Evolutionary conservation across 2,329 filamentous ascomycete species (phyloP).

Genomic region (Phaeophleospora eucalypticola): DNA sequence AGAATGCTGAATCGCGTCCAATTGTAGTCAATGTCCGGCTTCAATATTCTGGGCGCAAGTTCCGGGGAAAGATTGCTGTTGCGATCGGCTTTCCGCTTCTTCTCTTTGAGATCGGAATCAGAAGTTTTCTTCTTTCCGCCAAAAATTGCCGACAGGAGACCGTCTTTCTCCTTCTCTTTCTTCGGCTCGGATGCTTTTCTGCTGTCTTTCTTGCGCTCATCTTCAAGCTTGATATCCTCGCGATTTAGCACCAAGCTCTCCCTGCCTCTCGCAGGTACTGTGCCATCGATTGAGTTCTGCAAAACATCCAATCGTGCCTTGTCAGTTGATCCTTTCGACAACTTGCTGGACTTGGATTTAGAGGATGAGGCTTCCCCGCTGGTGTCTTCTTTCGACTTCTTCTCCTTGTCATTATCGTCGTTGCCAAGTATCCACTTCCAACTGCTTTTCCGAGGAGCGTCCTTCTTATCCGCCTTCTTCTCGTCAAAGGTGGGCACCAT

Average conservation of each 20-base stretch:
- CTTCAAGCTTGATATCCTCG: conserved; percentile 68
- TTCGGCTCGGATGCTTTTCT: conserved; percentile 67
- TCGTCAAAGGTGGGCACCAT: conserved; percentile 74
- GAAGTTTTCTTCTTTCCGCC: conserved; percentile 67
- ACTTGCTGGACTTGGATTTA: conserved; percentile 46
- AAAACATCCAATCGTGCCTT: conserved; percentile 80
- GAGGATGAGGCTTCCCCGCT: conserved; percentile 34
- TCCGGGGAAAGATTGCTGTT: conserved; percentile 70
- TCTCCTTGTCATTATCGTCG: conserved; percentile 64
- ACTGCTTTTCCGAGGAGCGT: conserved; percentile 67
- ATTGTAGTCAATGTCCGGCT: conserved; percentile 88
- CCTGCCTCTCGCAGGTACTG: conserved; percentile 51
- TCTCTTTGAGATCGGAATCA: conserved; percentile 68
- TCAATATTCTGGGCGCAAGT: conserved; percentile 65
- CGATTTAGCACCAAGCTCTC: conserved; percentile 84
- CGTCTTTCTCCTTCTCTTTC: conserved; percentile 72
- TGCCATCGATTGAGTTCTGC: conserved; percentile 76
- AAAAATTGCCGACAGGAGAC: conserved; percentile 88
- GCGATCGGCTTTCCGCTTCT: conserved; percentile 57
- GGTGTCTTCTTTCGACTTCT: conserved; percentile 52
- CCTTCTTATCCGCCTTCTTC: conserved; percentile 67
- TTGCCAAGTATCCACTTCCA: conserved; percentile 75
- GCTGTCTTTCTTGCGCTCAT: conserved; percentile 78
- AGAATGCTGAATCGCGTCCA: conserved; percentile 94
- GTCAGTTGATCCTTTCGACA: conserved; percentile 61